A percentile compares a stretch with the other conserved stretches of the same genome.
Evolutionary conservation across 805 yeast species (phyloP).

Genomic region (Candida dendrica): DNA sequence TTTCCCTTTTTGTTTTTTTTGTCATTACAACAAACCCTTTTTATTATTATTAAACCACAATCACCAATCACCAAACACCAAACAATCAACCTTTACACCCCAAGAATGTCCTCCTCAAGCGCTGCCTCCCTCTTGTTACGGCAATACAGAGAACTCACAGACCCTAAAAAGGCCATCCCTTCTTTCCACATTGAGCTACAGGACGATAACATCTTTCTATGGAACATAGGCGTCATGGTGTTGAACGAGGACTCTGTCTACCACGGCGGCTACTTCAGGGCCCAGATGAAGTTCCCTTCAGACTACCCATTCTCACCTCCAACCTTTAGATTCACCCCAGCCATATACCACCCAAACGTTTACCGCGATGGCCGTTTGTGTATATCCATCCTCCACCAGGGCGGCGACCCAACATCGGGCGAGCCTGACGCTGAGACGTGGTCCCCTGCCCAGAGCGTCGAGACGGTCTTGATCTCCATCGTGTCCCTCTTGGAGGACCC

Average conservation of each 20-base stretch:
- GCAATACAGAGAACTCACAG: slow-evolving; percentile 89
- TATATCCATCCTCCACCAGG: slow-evolving; percentile 85
- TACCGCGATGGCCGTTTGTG: slow-evolving; percentile 90
- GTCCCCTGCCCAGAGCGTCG: slow-evolving; percentile 92
- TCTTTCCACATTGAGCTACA: slow-evolving; percentile 63
- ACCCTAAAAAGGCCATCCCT: slow-evolving; percentile 78
- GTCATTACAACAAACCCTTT: too few species aligned
- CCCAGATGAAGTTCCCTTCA: slow-evolving; percentile 87
- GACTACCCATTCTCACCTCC: slow-evolving; percentile 95
- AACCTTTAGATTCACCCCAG: slow-evolving; percentile 83
- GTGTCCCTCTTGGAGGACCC: slow-evolving; percentile 91
- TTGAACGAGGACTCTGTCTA: slow-evolving; percentile 82
- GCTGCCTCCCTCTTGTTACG: slow-evolving; percentile 85
- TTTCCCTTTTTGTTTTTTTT: too few species aligned
- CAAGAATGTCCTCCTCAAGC: slow-evolving; percentile 19
- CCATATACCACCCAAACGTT: slow-evolving; percentile 92
- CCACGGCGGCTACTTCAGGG: slow-evolving; percentile 91
- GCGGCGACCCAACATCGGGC: slow-evolving; percentile 85
- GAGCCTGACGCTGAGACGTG: slow-evolving; percentile 93
- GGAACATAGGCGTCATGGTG: slow-evolving; percentile 92
- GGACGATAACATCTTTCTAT: slow-evolving; percentile 53
- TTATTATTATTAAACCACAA: too few species aligned
- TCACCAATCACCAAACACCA: background rate
- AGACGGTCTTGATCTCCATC: slow-evolving; percentile 81
- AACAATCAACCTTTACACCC: background rate